Conservation (phyloP, 1,284 basidiomycete genomes). For the Dichomitus squalens region DNA sequence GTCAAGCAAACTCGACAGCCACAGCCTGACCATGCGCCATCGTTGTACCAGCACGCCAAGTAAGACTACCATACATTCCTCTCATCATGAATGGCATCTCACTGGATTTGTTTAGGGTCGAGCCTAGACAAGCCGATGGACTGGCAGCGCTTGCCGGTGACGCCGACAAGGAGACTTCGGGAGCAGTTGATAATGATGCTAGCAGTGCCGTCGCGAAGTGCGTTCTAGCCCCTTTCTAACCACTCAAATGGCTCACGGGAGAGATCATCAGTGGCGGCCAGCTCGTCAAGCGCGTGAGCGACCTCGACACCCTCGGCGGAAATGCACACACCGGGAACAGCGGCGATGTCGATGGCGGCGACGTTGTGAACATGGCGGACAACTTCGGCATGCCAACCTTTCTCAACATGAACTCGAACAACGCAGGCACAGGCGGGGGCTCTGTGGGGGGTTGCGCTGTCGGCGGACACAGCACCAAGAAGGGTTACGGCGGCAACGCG, state of each 20-base stretch:
- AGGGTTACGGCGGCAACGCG: conserved; percentile 33
- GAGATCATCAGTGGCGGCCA: background rate
- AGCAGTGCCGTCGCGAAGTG: background rate
- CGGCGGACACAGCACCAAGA: conserved; percentile 28
- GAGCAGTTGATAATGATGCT: background rate
- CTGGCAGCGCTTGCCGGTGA: background rate
- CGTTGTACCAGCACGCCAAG: conserved; percentile 7
- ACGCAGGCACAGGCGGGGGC: conserved; percentile 33
- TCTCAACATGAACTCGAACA: conserved; percentile 37
- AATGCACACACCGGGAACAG: conserved; percentile 32
- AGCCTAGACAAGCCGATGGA: background rate
- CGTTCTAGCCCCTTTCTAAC: background rate
- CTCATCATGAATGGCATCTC: background rate
- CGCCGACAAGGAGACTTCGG: background rate
- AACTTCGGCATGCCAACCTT: conserved; percentile 33
- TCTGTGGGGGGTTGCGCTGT: conserved; percentile 31
- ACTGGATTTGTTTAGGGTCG: background rate
- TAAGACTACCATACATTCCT: background rate
- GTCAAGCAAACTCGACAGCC: conserved; percentile 14
- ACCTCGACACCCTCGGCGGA: conserved; percentile 31
- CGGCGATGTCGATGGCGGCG: conserved; percentile 31
- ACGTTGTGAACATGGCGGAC: conserved; percentile 26
- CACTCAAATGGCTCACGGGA: background rate
- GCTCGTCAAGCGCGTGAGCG: conserved; percentile 26
- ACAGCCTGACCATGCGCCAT: conserved; percentile 9